Base-by-base conservation (phyloP, 176 grass and related monocot species). In the Musa itinerans region DNA sequence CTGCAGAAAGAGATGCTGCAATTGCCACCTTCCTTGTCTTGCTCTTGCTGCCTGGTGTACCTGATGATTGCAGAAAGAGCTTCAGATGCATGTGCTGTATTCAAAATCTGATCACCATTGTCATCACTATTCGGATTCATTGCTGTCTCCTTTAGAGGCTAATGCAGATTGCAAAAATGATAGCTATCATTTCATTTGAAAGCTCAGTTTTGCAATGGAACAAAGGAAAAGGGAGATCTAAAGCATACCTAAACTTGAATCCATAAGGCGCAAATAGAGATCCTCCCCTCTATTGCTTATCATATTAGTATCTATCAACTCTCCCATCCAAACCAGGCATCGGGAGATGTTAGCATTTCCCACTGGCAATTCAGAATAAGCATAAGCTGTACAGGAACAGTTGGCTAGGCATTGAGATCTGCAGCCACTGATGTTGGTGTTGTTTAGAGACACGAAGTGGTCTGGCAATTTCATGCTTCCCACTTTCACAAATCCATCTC, bases 401-500 rank as follows among this genome's bases (percentile, higher is more conserved):
- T 26, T 26, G 25, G 25, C 25, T 26, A 1, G 25, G 73, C 71
- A 13, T 54, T 63, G n/a, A 69, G 29, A 66, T 48, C 48, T 54
- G 20, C 71, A 74, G 3, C 26, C 50, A 16, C 21, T 56, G n/a
- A 74, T 26, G 71, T 54, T 55, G 15, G 8, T 55, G 50, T 19
- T 74, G 1, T 21, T 53, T 55, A 74, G 7, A 74, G 27, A 10
- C 50, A 74, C 52, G 14, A 74, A 74, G 2, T 26, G 20, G 10
- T 74, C 71, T 14, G 71, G 71, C 50, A 74, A 53, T 13, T 74
- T 74, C 71, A 55, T 74, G 15, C 71, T 8, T 2, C 4, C 23
- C 19, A 56, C 20, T 29, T 16, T 29, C 5, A 74, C 22, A 26
- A 74, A 74, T 2, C 20, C 52, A 74, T 56, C 22, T 12, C 24